phyloP scores from a whole-genome alignment of 768 basidiomycete genomes.

The Coprinellus aureogranulatus region DNA sequence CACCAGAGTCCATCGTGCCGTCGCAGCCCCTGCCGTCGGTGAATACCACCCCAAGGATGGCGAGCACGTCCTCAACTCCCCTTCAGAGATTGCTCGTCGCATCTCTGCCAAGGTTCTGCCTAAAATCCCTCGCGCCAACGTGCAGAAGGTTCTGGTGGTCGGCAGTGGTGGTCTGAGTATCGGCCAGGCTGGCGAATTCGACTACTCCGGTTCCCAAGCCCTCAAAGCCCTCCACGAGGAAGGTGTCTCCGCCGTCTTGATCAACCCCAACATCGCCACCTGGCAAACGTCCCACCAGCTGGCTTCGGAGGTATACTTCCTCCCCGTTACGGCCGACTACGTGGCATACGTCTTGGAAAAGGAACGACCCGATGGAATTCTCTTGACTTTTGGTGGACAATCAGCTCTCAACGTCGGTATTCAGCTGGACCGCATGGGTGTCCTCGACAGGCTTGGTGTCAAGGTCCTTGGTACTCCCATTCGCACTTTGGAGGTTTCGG shows the following conservation, averaged over 20 bases:
- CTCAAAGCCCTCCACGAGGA: constrained; percentile 96
- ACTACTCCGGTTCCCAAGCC: constrained; percentile 98
- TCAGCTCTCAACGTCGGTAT: constrained; percentile 98
- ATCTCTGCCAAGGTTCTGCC: constrained; percentile 95
- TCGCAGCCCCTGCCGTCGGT: constrained; percentile 75
- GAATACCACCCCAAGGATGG: constrained; percentile 62
- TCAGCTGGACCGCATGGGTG: constrained; percentile 93
- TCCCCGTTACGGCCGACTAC: constrained; percentile 95
- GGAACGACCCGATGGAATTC: constrained; percentile 94
- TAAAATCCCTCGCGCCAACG: constrained; percentile 84
- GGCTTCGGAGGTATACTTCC: constrained; percentile 95
- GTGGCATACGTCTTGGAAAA: constrained; percentile 99
- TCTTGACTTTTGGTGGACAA: constrained; percentile 97
- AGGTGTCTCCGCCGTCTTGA: constrained; percentile 89
- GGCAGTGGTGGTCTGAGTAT: constrained; percentile 96
- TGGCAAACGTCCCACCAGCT: constrained; percentile 99
- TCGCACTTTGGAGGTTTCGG: constrained; percentile 91
- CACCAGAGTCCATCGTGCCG: constrained; percentile 56
- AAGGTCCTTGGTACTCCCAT: constrained; percentile 95
- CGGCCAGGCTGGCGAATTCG: constrained; percentile 99
- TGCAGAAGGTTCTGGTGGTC: constrained; percentile 93
- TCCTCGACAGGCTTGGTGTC: constrained; percentile 88
- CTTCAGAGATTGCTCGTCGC: constrained; percentile 89
- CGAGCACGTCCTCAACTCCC: constrained; percentile 84
- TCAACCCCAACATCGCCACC: constrained; percentile 99